Conservation (phyloP, 2,329 filamentous ascomycete genomes). For the Byssothecium circinans region DNA sequence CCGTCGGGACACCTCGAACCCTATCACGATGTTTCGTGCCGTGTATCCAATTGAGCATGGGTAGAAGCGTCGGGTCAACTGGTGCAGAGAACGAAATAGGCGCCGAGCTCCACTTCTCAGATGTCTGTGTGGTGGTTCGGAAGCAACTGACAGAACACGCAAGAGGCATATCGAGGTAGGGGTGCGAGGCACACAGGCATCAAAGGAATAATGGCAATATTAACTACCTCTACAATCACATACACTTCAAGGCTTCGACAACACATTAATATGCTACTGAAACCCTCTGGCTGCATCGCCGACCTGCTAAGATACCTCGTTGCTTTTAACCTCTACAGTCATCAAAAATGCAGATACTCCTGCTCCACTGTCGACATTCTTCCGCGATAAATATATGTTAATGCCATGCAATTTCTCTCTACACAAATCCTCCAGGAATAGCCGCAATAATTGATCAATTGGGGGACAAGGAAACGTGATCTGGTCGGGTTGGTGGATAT, state of each 20-base stretch:
- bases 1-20: conserved; percentile 5
- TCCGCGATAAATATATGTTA: conserved; percentile 28
- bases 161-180: conserved; percentile 19
- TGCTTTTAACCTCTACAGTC: conserved; percentile 25
- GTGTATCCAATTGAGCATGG: conserved; percentile 6
- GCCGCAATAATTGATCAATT: conserved; percentile 18
- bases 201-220: conserved; percentile 25
- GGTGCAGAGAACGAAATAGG: not conserved
- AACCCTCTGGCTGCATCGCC: conserved; percentile 9
- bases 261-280: conserved; percentile 37
- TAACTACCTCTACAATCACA: conserved; percentile 11
- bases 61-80: not conserved
- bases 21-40: conserved; percentile 6
- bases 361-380: conserved; percentile 18
- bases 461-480: conserved; percentile 1
- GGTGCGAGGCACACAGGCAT: conserved; percentile 13
- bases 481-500: not conserved
- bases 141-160: not conserved
- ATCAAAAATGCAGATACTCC: conserved; percentile 36
- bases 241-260: conserved; percentile 16
- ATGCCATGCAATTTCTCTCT: conserved; percentile 37
- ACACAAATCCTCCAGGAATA: conserved; percentile 28
- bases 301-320: conserved; percentile 30
- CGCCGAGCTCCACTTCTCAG: not conserved
- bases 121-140: conserved; percentile 1